These are phyloP conservation scores for Aspergillus hiratsukae DNA, from an alignment of 2,329 filamentous ascomycete genomes.

Conservation along the genomic window DNA sequence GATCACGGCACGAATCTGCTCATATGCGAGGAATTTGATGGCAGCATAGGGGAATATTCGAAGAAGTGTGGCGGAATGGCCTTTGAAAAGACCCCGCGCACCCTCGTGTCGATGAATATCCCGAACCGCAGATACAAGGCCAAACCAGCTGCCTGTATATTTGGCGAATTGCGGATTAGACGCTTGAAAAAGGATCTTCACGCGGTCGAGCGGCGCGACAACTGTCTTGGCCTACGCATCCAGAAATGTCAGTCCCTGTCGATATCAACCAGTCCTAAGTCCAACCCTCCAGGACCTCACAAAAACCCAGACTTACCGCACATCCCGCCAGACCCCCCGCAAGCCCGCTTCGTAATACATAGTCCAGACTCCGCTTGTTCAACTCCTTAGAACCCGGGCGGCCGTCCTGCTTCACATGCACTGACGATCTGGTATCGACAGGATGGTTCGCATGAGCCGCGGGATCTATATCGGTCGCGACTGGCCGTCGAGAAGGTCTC, in stretches of 20 bases:
- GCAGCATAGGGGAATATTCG: conserved; percentile 96
- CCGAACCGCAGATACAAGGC: conserved; percentile 73
- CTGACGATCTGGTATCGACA: conserved; percentile 12
- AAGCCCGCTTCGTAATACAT: conserved; percentile 75
- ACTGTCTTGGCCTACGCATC: conserved; percentile 76
- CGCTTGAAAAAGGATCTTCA: conserved; percentile 98
- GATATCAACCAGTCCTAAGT: background rate
- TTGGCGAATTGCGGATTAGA: conserved; percentile 91
- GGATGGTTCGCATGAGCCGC: conserved; percentile 11
- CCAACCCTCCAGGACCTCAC: background rate
- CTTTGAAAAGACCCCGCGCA: conserved; percentile 73
- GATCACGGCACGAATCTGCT: conserved; percentile 78
- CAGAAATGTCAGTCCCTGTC: conserved; percentile 7
- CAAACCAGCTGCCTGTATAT: conserved; percentile 84
- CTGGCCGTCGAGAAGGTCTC: conserved; percentile 16
- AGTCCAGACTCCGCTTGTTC: conserved; percentile 73
- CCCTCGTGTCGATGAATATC: conserved; percentile 79
- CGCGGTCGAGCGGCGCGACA: conserved; percentile 90
- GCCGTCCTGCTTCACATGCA: conserved; percentile 10
- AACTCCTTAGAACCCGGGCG: conserved; percentile 37
- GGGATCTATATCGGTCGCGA: conserved; percentile 15
- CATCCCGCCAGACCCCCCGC: conserved; percentile 90
- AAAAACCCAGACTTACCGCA: conserved; percentile 59
- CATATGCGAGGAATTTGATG: conserved; percentile 97
- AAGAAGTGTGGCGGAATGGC: conserved; percentile 88